Base-by-base conservation (phyloP, 2,329 filamentous ascomycete species). In the Alternaria sp. region DNA sequence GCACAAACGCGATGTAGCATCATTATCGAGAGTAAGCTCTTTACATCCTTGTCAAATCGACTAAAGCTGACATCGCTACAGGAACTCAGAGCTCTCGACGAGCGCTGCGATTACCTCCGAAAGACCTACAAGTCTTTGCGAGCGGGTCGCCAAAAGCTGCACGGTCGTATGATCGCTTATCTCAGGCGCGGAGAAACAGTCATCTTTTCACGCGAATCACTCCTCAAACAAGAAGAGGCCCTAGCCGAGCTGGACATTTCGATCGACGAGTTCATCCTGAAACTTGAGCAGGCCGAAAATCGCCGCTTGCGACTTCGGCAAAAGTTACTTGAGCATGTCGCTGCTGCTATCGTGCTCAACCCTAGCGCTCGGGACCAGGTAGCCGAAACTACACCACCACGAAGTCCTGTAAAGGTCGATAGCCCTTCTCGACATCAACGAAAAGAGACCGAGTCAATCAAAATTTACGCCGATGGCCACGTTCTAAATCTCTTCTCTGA, bases 241-340 rank as follows among this genome's bases (percentile, higher is more conserved):
- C 83, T 94, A 11, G 87, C 88, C 1, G 91, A 93, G 75, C 85
- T 94, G 7, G 91, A 94, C 72, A 81, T 85, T 16, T 91, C 89
- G 3, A 94, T 94, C 64, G 91, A 94, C 70, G 90, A 93, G 73
- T 94, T 91, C 89, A 88, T 91, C 49, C 83, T 81, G 68, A 94
- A 94, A 80, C 85, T 94, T n/a, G 91, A 94, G 72, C 86, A 90
- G 64, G 90, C 91, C 9, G 91, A 94, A 77, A 92, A 93, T 74
- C 85, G 91, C 71, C 88, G 91, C 41, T 89, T 88, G 16, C 85
- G 90, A 7, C 88, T 94, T 44, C 86, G 91, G 38, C 91, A 94
- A 75, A 94, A 93, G 82, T 82, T 94, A 12, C 85, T 94, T 4
- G 91, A 94, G 78, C 91, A 94, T 72, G 88, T 94, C 53, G 91